Evolutionary conservation across 139 green algal species (phyloP).

Genomic region (Marvania coccoides): DNA sequence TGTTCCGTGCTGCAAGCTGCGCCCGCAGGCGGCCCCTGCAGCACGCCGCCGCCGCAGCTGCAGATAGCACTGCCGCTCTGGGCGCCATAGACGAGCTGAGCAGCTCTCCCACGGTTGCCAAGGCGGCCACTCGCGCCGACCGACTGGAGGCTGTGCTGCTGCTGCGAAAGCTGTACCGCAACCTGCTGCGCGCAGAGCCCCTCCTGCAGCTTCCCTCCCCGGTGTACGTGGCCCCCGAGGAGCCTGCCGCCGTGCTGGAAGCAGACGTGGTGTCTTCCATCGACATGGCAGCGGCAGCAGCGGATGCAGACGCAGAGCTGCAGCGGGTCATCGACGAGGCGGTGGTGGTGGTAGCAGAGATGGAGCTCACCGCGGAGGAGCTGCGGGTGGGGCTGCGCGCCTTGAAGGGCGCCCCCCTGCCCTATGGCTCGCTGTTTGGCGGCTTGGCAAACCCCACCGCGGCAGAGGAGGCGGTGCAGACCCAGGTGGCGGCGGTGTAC

Average conservation of each 20-base stretch:
- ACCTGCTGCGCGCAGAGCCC: constrained; percentile 55
- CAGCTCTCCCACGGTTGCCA: too few species aligned
- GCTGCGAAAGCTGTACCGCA: constrained; percentile 73
- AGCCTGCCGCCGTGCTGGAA: not conserved
- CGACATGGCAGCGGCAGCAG: not conserved
- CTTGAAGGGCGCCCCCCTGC: constrained; percentile 16
- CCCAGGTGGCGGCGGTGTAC: not conserved
- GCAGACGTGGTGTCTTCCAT: not conserved
- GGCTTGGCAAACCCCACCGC: not conserved
- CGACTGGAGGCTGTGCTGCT: constrained; percentile 56
- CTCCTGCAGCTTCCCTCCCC: constrained; percentile 44
- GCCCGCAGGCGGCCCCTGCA: too few species aligned
- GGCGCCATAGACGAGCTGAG: too few species aligned
- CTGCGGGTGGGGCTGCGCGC: constrained; percentile 57
- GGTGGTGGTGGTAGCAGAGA: constrained; percentile 66
- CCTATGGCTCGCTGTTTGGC: constrained; percentile 37
- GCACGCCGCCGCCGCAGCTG: too few species aligned
- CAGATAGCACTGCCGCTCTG: too few species aligned
- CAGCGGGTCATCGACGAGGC: constrained; percentile 33
- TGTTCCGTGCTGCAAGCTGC: too few species aligned
- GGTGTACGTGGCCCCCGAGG: constrained; percentile 35
- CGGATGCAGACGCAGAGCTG: constrained; percentile 6
- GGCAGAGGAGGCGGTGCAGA: constrained; percentile 1
- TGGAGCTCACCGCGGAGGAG: constrained; percentile 75
- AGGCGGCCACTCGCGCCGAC: constrained; percentile 7